Conservation (phyloP, 2,329 filamentous ascomycete genomes). For the Nakataea oryzae region DNA sequence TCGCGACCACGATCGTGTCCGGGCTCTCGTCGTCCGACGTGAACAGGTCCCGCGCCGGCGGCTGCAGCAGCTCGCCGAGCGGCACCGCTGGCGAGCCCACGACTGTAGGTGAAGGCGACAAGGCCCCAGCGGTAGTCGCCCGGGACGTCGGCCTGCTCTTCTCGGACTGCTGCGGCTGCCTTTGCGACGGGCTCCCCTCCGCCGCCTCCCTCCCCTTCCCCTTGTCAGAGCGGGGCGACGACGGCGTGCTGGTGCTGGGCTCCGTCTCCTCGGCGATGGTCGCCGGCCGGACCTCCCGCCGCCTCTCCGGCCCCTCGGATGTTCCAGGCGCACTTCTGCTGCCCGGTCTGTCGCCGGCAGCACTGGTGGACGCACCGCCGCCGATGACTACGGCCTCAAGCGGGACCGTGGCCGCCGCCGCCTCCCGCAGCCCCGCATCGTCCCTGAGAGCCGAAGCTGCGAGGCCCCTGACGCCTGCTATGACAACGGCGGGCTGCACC, state of each 20-base stretch:
- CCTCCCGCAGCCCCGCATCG: slow-evolving; percentile 25
- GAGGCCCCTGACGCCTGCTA: slow-evolving; percentile 28
- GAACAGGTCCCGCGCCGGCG: slow-evolving; percentile 1
- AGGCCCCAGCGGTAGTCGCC: no score
- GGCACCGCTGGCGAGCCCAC: background rate
- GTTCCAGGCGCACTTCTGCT: no score
- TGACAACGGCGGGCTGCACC: slow-evolving; percentile 36
- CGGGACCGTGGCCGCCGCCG: slow-evolving; percentile 16
- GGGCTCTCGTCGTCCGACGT: slow-evolving; percentile 11
- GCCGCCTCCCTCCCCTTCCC: background rate
- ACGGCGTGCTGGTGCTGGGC: background rate
- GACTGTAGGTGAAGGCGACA: background rate
- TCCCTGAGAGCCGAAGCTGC: slow-evolving; percentile 24
- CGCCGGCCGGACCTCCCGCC: background rate
- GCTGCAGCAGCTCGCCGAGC: slow-evolving; percentile 1
- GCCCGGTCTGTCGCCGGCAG: no score
- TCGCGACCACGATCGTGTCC: slow-evolving; percentile 14
- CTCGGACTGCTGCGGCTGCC: background rate
- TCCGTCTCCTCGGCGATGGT: background rate
- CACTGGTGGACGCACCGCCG: background rate
- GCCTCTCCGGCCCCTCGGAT: background rate
- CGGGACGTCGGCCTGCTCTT: background rate
- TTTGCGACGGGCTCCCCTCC: background rate
- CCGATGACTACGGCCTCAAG: slow-evolving; percentile 16
- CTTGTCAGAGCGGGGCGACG: background rate